These are phyloP conservation scores for Geotrichum fermentans DNA, from an alignment of 1,139 yeast species.

Conservation along the genomic window DNA sequence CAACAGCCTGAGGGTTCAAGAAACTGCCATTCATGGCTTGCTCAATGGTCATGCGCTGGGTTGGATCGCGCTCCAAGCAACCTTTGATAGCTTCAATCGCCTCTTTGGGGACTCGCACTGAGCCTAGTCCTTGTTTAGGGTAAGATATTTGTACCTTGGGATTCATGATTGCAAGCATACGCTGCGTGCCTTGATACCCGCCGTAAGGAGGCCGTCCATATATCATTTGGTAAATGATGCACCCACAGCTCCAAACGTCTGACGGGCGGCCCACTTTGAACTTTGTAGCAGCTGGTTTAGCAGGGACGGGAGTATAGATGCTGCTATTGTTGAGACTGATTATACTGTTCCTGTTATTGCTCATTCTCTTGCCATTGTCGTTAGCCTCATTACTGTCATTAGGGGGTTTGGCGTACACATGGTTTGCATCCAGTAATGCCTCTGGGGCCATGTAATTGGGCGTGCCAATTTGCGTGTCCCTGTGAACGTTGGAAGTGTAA, in stretches of 20 bases:
- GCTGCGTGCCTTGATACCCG: conserved; percentile 67
- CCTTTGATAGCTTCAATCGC: conserved; percentile 67
- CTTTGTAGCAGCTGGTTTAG: conserved; percentile 33
- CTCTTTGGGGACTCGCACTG: conserved; percentile 60
- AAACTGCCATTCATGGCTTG: conserved; percentile 60
- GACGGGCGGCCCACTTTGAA: conserved; percentile 90
- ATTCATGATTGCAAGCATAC: conserved; percentile 80
- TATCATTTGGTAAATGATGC: conserved; percentile 91
- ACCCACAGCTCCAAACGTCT: conserved; percentile 98
- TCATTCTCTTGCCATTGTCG: neutral
- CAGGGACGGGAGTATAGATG: conserved; percentile 19
- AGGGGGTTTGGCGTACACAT: conserved; percentile 26
- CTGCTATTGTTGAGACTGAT: conserved; percentile 18
- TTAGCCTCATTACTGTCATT: conserved; percentile 2
- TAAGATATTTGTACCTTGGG: conserved; percentile 69
- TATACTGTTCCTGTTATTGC: conserved; percentile 17
- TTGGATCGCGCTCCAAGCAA: conserved; percentile 72
- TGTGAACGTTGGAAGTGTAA: conserved; percentile 81
- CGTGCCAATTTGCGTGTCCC: conserved; percentile 91
- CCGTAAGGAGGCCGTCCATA: conserved; percentile 94
- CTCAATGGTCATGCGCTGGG: conserved; percentile 59
- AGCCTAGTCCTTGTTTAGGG: conserved; percentile 60
- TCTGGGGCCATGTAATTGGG: conserved; percentile 99
- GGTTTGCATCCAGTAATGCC: conserved; percentile 63
- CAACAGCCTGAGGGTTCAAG: conserved; percentile 68